Percentiles rank a stretch among this genome's conserved stretches.
phyloP scores from a whole-genome alignment of 1,139 yeast genomes.

The Meyerozyma athensensis region DNA sequence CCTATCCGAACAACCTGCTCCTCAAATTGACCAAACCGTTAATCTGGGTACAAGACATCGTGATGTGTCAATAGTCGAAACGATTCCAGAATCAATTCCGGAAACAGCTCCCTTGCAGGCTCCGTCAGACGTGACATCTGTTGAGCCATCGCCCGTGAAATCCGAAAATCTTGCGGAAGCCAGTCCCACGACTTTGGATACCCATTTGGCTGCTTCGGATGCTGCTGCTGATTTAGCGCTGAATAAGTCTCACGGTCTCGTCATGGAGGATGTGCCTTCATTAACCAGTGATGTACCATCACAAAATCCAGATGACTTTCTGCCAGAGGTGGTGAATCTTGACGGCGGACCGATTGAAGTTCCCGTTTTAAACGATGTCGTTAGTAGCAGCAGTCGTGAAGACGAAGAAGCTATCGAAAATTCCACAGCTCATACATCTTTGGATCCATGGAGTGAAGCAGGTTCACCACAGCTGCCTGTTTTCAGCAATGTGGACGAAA shows the following conservation, averaged over 20 bases:
- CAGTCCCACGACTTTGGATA: no score
- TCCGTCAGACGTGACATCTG: neutral
- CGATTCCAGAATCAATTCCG: neutral
- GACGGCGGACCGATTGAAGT: no score
- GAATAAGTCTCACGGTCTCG: no score
- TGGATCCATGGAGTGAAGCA: neutral
- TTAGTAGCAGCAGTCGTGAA: neutral
- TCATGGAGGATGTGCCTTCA: no score
- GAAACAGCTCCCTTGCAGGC: neutral
- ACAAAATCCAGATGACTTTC: no score
- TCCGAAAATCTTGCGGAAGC: neutral
- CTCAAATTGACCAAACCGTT: no score
- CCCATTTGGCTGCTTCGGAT: no score
- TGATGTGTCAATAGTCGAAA: neutral
- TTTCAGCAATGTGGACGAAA: neutral
- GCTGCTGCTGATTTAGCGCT: no score
- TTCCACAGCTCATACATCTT: neutral
- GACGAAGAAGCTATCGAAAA: neutral
- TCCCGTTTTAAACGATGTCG: constrained; percentile 1
- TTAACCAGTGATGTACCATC: constrained; percentile 1
- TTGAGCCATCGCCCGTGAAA: neutral
- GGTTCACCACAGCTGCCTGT: neutral
- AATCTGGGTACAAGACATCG: neutral
- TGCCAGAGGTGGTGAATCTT: no score
- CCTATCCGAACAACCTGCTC: no score